A percentile compares a stretch with the other conserved stretches of the same genome.
Conservation (phyloP, 768 basidiomycete genomes). For the Lactarius deliciosus region DNA sequence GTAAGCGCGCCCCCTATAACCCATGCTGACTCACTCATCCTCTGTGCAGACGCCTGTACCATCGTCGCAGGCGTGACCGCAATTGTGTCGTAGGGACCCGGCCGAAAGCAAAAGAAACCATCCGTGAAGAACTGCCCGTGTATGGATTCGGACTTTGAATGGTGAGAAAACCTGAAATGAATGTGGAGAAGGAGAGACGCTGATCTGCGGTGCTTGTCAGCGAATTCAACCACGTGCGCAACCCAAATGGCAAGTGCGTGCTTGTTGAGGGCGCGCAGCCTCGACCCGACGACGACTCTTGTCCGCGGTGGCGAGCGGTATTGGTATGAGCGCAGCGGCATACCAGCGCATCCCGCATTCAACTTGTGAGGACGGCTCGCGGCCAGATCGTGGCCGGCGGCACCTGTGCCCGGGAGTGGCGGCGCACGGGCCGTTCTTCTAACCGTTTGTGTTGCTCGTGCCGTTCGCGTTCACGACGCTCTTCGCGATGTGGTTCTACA, state of each 20-base stretch:
- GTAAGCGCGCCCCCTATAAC: conserved; percentile 39
- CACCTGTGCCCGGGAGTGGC: conserved; percentile 84
- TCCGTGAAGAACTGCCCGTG: conserved; percentile 76
- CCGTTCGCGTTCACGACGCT: conserved; percentile 77
- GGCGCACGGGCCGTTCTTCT: conserved; percentile 76
- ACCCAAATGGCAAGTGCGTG: conserved; percentile 71
- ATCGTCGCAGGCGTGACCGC: conserved; percentile 75
- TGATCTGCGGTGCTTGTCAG: conserved; percentile 41
- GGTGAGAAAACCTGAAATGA: conserved; percentile 50
- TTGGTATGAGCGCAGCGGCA: conserved; percentile 93
- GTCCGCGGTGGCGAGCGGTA: conserved; percentile 61
- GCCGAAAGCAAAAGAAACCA: conserved; percentile 49
- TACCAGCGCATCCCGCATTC: conserved; percentile 92
- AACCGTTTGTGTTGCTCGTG: conserved; percentile 72
- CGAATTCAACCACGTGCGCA: conserved; percentile 87
- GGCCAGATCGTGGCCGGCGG: conserved; percentile 69
- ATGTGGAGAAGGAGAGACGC: background rate
- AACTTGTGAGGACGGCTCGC: conserved; percentile 74
- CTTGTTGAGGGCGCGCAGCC: conserved; percentile 68
- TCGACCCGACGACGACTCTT: conserved; percentile 60
- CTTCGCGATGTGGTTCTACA: conserved; percentile 80
- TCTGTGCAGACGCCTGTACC: conserved; percentile 73
- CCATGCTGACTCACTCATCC: background rate
- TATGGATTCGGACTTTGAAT: conserved; percentile 81
- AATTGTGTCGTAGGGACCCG: conserved; percentile 84